These are phyloP conservation scores for Entoloma clypeatum DNA, from an alignment of 1,284 basidiomycete species.

Conservation along the genomic window DNA sequence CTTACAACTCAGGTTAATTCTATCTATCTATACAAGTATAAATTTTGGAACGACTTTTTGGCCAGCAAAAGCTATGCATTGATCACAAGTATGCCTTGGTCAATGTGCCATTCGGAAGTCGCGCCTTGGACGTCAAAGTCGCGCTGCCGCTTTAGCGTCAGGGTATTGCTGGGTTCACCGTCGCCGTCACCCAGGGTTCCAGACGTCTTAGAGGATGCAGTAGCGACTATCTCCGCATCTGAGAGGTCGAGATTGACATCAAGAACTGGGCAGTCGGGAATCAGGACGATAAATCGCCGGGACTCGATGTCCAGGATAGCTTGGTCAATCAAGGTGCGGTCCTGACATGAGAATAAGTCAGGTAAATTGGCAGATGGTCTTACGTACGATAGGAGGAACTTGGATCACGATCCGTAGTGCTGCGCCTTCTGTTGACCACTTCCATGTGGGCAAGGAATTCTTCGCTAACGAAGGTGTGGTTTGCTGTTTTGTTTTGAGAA, in stretches of 20 bases:
- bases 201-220: slow-evolving; percentile 13
- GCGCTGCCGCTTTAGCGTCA: slow-evolving; percentile 52
- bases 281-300: slow-evolving; percentile 46
- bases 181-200: slow-evolving; percentile 15
- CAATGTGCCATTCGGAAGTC: slow-evolving; percentile 60
- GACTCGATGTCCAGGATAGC: slow-evolving; percentile 61
- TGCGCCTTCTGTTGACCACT: slow-evolving; percentile 43
- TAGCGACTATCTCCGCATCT: slow-evolving; percentile 45
- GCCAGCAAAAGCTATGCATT: slow-evolving; percentile 17
- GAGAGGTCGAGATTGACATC: slow-evolving; percentile 52
- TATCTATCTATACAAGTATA: no score
- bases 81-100: slow-evolving; percentile 43
- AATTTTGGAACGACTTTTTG: not conserved
- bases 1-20: not conserved
- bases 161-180: slow-evolving; percentile 28
- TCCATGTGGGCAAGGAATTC: slow-evolving; percentile 33
- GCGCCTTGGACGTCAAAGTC: slow-evolving; percentile 58
- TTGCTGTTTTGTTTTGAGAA: slow-evolving; percentile 15
- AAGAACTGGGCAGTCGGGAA: slow-evolving; percentile 46
- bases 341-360: slow-evolving; percentile 32
- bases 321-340: slow-evolving; percentile 36
- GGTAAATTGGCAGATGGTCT: slow-evolving; percentile 1
- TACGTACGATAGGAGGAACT: slow-evolving; percentile 50
- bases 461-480: slow-evolving; percentile 10
- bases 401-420: slow-evolving; percentile 44